Evolutionary conservation across 1,284 basidiomycete species (phyloP), one percentile per base, ranked within the genome.

Genomic region (Malassezia nana): DNA sequence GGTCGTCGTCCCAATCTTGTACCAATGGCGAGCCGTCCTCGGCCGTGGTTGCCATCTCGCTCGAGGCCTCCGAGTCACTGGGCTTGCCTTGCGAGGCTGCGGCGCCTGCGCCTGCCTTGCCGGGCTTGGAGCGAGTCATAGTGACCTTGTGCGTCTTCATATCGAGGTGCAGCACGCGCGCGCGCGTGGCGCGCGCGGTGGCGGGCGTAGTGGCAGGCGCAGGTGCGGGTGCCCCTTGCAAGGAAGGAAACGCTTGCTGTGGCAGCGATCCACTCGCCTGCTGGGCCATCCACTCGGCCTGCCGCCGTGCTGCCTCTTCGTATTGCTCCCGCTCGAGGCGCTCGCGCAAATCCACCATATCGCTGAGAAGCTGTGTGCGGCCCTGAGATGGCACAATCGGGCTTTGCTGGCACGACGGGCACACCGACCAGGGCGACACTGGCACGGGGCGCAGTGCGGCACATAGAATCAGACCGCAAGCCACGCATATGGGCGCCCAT

Each of bases 91-190:
- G 9, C 18, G 8, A 16, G 38, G 8, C 10, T 8, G 2, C 16
- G 6, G 20, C 18, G 13, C 25, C 10, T 25, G 41, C 20, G 22
- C 10, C n/a, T 15, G 32, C 30, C 45, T 45, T 24, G 50, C 31
- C 31, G 15, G 45, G 25, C 16, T 44, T 54, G 16, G 38, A 10
- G 7, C 25, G 39, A n/a, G 46, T 18, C 20, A 41, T 43, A 13
- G 54, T 56, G 8, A 56, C 54, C 39, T 56, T 56, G 47, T 51
- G 54, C 16, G 54, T 50, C 31, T 56, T 56, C 48, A 46, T 46
- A 25, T 56, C 54, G 33, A 56, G 47, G n/a, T 30, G 47, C 35
- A 56, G 38, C 28, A 49, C 46, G 22, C 54, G 54, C n/a, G 13
- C 44, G 20, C 42, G 40, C 9, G 47, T 10, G n/a, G n/a, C n/a